Base-by-base conservation (phyloP, 345 rosid genomes). In the Pistacia atlantica region DNA sequence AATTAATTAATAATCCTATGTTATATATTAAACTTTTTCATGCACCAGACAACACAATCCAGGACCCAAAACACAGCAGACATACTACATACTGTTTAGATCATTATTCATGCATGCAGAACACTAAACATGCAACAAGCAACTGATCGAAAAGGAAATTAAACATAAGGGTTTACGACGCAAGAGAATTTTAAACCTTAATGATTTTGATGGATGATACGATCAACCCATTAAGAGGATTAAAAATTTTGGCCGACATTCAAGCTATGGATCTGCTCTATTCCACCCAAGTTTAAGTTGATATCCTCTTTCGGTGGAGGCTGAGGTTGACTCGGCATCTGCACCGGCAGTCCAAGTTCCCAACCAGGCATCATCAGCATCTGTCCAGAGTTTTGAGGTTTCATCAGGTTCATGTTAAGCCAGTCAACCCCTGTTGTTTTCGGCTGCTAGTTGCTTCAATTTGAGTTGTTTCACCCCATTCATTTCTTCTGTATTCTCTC, bases 181-280 rank as follows among this genome's bases (percentile, higher is more conserved):
- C 20, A 11, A 35, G 64, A 35, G 16, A 33, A 31, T 11, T 11
- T 35, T 18, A 63, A 14, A 17, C 11, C 13, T 13, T 16, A 13
- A 31, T 8, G 3, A 35, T 33, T 33, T 33, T 14, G 38, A 69
- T 57, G 25, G 25, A 22, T 22, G 46, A n/a, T 49, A 60, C 62
- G 58, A n/a, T 11, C 62, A 51, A 25, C 20, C 62, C 49, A 51
- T 25, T 60, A 16, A 4, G 16, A 35, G 61, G 63, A 60, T 73
- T 54, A 54, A 42, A 42, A 42, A 54, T 54, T 45, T n/a, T 16
- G 42, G n/a, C 28, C 42, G 11, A 4, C 42, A 3, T 70, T 75
- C 72, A 75, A 51, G 72, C 22, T 16, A 16, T 16, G 59, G 45
- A 80, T n/a, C 55, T 75, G 67, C 79, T 75, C 76, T 48, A 80